Percentiles rank a stretch among this genome's conserved stretches.
These are phyloP conservation scores for Pichia cabralensis DNA, from an alignment of 805 yeast genomes.

Conservation along the genomic window DNA sequence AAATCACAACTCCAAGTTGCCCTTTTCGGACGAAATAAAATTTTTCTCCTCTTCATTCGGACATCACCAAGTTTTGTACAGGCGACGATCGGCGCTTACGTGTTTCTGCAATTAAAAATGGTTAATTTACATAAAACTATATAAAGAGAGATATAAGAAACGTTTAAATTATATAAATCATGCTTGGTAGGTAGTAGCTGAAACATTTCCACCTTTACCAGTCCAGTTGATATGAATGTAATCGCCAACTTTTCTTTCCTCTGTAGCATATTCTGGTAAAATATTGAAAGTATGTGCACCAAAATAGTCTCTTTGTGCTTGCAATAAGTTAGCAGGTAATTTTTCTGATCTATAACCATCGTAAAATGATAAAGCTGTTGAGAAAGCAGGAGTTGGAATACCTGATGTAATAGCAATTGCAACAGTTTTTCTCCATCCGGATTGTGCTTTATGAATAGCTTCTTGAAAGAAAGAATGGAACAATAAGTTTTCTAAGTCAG, in stretches of 20 bases:
- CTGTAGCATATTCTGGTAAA: conserved; percentile 76
- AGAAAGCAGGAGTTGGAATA: conserved; percentile 95
- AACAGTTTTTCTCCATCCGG: conserved; percentile 88
- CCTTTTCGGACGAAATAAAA: too few relatives aligned
- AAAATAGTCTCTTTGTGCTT: conserved; percentile 99
- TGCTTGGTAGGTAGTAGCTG: conserved; percentile 92
- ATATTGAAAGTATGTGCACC: conserved; percentile 99
- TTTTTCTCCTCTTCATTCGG: too few relatives aligned
- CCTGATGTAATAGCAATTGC: conserved; percentile 74
- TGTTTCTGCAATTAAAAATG: too few relatives aligned
- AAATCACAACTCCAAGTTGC: conserved; percentile 2
- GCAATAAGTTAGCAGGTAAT: conserved; percentile 95
- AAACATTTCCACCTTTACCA: conserved; percentile 95
- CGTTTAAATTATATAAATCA: conserved; percentile 26
- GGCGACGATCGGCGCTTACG: too few relatives aligned
- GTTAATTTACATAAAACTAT: too few relatives aligned
- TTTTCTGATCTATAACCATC: conserved; percentile 96
- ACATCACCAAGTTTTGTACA: too few relatives aligned
- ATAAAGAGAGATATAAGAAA: too few relatives aligned
- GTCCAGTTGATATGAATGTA: conserved; percentile 98
- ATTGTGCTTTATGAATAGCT: conserved; percentile 88
- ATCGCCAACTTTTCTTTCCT: conserved; percentile 62
- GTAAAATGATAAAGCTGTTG: conserved; percentile 94
- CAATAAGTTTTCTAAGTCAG: conserved; percentile 88
- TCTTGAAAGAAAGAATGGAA: conserved; percentile 91